Evolutionary conservation across 768 basidiomycete species (phyloP).

Genomic region (Auricularia cornea): DNA sequence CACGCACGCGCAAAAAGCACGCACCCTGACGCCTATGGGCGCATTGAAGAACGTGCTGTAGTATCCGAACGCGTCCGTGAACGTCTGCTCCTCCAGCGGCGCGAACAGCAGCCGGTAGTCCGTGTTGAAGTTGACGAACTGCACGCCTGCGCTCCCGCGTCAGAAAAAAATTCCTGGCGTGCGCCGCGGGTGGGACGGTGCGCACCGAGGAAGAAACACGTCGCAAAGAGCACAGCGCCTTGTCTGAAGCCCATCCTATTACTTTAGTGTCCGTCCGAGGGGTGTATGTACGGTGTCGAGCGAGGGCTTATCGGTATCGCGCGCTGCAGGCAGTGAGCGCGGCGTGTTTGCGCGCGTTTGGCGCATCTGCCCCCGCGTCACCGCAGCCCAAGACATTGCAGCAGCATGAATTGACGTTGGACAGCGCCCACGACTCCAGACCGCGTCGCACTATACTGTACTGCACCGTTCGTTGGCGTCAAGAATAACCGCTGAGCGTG

Average conservation of each 20-base stretch:
- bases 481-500: no score
- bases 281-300: no score
- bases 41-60: conserved; percentile 91
- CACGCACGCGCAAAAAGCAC: conserved; percentile 7
- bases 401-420: no score
- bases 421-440: no score
- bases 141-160: conserved; percentile 42
- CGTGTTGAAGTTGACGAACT: conserved; percentile 79
- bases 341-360: no score
- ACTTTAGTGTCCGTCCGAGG: neutral
- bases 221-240: conserved; percentile 78
- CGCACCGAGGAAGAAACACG: conserved; percentile 85
- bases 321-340: no score
- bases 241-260: conserved; percentile 74
- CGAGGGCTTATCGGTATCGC: no score
- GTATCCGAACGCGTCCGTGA: conserved; percentile 78
- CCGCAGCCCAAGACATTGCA: no score
- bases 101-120: conserved; percentile 81
- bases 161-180: neutral
- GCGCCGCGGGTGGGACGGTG: conserved; percentile 2
- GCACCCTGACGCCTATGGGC: conserved; percentile 86
- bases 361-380: no score
- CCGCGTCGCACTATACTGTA: no score
- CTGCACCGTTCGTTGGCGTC: no score
- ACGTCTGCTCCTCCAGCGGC: conserved; percentile 50